A percentile compares a stretch with the other conserved stretches of the same genome.
These are phyloP conservation scores for Lepiota brunneoincarnata DNA, from an alignment of 768 basidiomycete genomes.

Conservation along the genomic window DNA sequence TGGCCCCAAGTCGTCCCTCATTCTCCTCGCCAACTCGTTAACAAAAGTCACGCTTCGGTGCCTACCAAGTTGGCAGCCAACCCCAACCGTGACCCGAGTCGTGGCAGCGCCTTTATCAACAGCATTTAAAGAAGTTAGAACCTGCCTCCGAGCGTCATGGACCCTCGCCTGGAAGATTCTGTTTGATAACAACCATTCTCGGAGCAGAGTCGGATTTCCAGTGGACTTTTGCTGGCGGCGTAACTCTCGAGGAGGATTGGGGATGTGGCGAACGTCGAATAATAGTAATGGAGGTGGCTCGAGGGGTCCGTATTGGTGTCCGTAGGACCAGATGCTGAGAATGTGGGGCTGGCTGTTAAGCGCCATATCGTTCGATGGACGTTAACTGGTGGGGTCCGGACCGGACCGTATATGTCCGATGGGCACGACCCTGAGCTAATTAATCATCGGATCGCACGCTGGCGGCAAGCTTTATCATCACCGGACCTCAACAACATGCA, in stretches of 20 bases:
- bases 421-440: too few species aligned
- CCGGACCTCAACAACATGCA: too few species aligned
- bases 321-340: constrained; percentile 1
- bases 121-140: neutral
- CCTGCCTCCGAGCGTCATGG: neutral
- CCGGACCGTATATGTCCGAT: too few species aligned
- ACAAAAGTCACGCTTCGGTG: constrained; percentile 7
- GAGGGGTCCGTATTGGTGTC: neutral
- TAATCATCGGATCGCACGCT: too few species aligned
- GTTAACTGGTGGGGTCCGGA: neutral
- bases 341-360: neutral
- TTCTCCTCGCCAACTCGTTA: neutral
- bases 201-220: neutral
- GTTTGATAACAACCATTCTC: constrained; percentile 6
- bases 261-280: constrained; percentile 3
- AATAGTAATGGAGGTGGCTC: neutral
- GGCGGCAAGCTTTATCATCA: too few species aligned
- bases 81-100: neutral
- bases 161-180: neutral
- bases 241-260: constrained; percentile 7
- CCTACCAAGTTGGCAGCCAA: neutral
- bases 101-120: neutral
- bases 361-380: neutral
- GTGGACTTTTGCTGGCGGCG: neutral
- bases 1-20: neutral